Evolutionary conservation across 192 early-diverging fungal species (phyloP).

Genomic region (Lobosporangium transversale): DNA sequence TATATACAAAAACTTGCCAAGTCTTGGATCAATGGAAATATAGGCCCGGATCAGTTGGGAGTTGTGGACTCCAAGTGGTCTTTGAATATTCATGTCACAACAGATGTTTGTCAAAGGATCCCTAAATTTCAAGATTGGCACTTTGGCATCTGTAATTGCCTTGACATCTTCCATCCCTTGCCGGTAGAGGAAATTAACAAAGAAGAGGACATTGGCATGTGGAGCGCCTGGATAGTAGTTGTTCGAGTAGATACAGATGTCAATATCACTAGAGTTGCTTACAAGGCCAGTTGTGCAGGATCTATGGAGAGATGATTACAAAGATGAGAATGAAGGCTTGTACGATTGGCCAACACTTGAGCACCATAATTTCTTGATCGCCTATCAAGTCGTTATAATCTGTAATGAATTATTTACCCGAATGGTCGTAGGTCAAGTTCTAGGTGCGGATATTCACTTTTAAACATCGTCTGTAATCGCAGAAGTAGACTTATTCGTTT

Average conservation of each 20-base stretch:
- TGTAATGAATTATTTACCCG: conserved; percentile 31
- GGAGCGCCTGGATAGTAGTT: not conserved
- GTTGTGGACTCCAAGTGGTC: conserved; percentile 51
- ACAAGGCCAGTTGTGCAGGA: conserved; percentile 32
- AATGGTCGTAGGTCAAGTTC: conserved; percentile 24
- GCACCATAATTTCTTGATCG: too few species aligned
- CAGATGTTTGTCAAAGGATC: conserved; percentile 26
- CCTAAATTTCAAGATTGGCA: conserved; percentile 53
- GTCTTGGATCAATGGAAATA: conserved; percentile 35
- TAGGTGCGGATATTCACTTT: conserved; percentile 14
- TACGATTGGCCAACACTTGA: too few species aligned
- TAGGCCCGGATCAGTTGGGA: conserved; percentile 42
- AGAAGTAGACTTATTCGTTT: not conserved
- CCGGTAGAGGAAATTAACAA: conserved; percentile 19
- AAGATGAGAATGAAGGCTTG: too few species aligned
- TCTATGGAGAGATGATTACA: too few species aligned
- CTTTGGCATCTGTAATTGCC: conserved; percentile 42
- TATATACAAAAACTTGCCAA: conserved; percentile 35
- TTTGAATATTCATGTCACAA: conserved; percentile 53
- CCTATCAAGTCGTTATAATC: too few species aligned
- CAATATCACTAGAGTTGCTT: conserved; percentile 22
- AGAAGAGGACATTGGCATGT: conserved; percentile 5
- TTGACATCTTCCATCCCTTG: conserved; percentile 25
- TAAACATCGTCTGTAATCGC: conserved; percentile 20
- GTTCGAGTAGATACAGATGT: conserved; percentile 26